These are phyloP conservation scores for Adiantum capillusveneris DNA, from an alignment of 75 land plant species.

Conservation along the genomic window DNA sequence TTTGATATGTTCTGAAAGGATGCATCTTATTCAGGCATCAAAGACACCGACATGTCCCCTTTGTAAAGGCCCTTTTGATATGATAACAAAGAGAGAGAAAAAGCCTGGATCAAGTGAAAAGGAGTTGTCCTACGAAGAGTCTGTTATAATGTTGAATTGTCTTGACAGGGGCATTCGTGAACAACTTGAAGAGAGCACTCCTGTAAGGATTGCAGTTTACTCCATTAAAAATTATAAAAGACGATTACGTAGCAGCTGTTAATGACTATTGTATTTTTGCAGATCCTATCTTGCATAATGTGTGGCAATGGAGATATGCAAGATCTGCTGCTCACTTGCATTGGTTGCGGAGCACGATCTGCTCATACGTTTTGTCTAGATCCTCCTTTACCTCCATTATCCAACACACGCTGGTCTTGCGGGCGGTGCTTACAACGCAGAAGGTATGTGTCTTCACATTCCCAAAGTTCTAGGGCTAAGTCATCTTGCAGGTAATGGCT, in stretches of 20 bases:
- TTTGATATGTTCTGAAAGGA: no score
- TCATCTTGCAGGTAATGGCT: no score
- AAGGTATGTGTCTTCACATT: constrained; percentile 7
- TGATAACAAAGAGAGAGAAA: constrained; percentile 23
- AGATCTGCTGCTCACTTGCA: constrained; percentile 24
- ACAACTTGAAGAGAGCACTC: constrained; percentile 2
- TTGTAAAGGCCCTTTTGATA: constrained; percentile 27
- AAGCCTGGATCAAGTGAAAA: background rate
- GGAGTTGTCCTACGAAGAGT: constrained; percentile 5
- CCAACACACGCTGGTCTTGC: constrained; percentile 26
- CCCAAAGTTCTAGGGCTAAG: no score
- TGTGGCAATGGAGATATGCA: constrained; percentile 33
- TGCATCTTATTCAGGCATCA: constrained; percentile 6
- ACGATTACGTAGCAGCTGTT: no score
- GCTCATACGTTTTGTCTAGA: constrained; percentile 36
- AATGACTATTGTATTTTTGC: no score
- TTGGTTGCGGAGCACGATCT: constrained; percentile 24
- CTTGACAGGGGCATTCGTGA: background rate
- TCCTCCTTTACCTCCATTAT: constrained; percentile 33
- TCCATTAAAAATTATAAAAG: background rate
- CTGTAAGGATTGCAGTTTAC: constrained; percentile 4
- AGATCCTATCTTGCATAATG: constrained; percentile 22
- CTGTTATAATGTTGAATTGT: background rate
- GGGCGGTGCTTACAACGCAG: constrained; percentile 18
- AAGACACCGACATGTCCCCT: constrained; percentile 31